Evolutionary conservation across 2,329 filamentous ascomycete species (phyloP).

Genomic region (Fusarium sp.): DNA sequence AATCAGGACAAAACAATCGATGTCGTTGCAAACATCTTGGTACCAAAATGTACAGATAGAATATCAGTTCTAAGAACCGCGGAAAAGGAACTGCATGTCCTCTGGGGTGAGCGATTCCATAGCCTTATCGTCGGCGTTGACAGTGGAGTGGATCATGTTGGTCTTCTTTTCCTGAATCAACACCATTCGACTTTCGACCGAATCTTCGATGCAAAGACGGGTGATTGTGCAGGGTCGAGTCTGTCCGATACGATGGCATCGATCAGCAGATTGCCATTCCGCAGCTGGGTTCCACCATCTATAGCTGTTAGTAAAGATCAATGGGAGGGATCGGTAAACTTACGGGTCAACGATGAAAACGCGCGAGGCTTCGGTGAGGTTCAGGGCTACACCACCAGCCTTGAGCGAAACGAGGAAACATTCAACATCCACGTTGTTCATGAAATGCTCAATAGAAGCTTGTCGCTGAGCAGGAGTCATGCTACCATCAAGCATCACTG

Average conservation of each 20-base stretch:
- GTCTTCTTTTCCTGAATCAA: conserved; percentile 98
- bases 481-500: conserved; percentile 96
- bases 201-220: conserved; percentile 94
- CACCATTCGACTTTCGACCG: conserved; percentile 95
- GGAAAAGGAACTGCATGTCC: conserved; percentile 97
- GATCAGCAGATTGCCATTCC: conserved; percentile 97
- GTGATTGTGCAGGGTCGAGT: conserved; percentile 94
- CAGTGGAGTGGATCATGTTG: conserved; percentile 96
- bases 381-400: conserved; percentile 93
- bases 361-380: conserved; percentile 91
- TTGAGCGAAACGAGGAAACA: conserved; percentile 97
- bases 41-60: background rate
- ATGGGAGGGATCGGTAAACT: conserved; percentile 54
- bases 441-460: conserved; percentile 94
- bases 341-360: conserved; percentile 97
- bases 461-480: conserved; percentile 96
- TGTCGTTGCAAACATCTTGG: background rate
- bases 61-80: conserved; percentile 63
- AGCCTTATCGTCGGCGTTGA: conserved; percentile 90
- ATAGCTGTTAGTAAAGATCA: conserved; percentile 42
- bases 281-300: conserved; percentile 99
- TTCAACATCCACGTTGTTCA: conserved; percentile 93
- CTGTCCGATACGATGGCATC: conserved; percentile 95
- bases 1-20: background rate
- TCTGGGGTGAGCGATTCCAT: conserved; percentile 91